Conservation (phyloP, 2,329 filamentous ascomycete species). For the Remersonia thermophila region DNA sequence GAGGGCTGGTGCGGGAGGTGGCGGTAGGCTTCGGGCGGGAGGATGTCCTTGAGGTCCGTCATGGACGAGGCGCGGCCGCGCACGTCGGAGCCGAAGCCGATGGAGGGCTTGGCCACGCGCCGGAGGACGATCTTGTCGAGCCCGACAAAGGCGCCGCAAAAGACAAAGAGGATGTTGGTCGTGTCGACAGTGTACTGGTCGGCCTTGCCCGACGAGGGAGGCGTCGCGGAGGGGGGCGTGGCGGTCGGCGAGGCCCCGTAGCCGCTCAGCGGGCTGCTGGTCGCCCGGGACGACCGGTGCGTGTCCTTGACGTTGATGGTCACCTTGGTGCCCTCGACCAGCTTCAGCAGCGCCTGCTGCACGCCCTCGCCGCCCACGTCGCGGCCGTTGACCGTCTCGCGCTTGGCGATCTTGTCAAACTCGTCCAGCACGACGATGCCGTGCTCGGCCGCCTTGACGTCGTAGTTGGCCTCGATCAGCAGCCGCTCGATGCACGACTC, state of each 20-base stretch:
- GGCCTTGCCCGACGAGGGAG: constrained; percentile 38
- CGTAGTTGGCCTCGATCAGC: constrained; percentile 80
- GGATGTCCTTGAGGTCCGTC: constrained; percentile 40
- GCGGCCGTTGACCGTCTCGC: constrained; percentile 76
- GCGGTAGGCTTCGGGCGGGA: constrained; percentile 49
- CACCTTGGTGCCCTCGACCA: constrained; percentile 89
- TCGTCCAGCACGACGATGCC: constrained; percentile 95
- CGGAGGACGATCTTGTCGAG: constrained; percentile 78
- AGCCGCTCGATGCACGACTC: constrained; percentile 87
- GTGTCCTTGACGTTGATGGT: constrained; percentile 81
- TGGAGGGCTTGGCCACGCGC: constrained; percentile 71
- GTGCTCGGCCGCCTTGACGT: constrained; percentile 69
- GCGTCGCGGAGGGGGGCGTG: constrained; percentile 32
- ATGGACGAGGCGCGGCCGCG: constrained; percentile 39
- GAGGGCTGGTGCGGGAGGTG: constrained; percentile 46
- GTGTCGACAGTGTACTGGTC: constrained; percentile 71
- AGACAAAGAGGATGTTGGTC: constrained; percentile 94
- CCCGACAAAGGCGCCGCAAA: constrained; percentile 88
- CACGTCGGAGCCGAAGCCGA: constrained; percentile 83
- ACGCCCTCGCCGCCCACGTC: constrained; percentile 95
- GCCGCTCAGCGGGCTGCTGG: constrained; percentile 40
- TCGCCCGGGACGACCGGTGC: constrained; percentile 47
- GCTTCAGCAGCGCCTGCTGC: constrained; percentile 88
- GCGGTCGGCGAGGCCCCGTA: constrained; percentile 36
- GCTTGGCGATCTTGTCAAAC: constrained; percentile 90